These are phyloP conservation scores for Pythium phragmitis DNA, from an alignment of 352 stramenopile species.

Conservation along the genomic window DNA sequence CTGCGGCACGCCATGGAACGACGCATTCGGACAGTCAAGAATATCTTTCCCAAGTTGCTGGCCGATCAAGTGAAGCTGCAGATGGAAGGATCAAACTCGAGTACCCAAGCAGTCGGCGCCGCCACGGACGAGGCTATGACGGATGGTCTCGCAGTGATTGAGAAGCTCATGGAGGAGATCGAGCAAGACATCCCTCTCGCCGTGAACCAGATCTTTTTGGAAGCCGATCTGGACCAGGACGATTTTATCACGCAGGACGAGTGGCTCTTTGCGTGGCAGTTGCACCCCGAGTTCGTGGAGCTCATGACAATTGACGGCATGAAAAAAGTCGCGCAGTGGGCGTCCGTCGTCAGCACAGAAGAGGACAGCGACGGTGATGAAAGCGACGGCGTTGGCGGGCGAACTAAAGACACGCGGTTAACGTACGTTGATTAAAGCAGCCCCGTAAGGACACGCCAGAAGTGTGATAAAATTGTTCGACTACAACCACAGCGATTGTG, in stretches of 20 bases:
- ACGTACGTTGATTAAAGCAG: conserved; percentile 49
- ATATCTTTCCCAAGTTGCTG: conserved; percentile 73
- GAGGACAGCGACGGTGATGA: conserved; percentile 27
- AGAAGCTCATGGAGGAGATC: conserved; percentile 73
- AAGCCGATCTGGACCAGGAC: conserved; percentile 74
- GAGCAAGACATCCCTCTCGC: conserved; percentile 81
- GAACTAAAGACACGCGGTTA: conserved; percentile 44
- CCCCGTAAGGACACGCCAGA: background rate
- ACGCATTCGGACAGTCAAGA: conserved; percentile 68
- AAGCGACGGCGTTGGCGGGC: conserved; percentile 31
- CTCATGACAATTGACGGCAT: conserved; percentile 84
- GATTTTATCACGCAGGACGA: conserved; percentile 79
- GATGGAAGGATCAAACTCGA: conserved; percentile 38
- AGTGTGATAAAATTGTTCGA: background rate
- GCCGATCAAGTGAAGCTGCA: conserved; percentile 71
- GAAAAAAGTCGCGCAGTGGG: conserved; percentile 83
- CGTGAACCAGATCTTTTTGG: conserved; percentile 82
- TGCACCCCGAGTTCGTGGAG: conserved; percentile 80
- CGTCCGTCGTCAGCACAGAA: conserved; percentile 48
- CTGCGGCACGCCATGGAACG: conserved; percentile 66
- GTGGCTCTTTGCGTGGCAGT: conserved; percentile 80
- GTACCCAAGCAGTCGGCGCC: conserved; percentile 35
- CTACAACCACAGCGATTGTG: background rate
- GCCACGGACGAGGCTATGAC: conserved; percentile 52
- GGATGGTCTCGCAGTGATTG: conserved; percentile 54